Percentiles rank a stretch among this genome's conserved stretches.
Conservation (phyloP, 805 yeast genomes). For the Yarrowia yakushimensis region DNA sequence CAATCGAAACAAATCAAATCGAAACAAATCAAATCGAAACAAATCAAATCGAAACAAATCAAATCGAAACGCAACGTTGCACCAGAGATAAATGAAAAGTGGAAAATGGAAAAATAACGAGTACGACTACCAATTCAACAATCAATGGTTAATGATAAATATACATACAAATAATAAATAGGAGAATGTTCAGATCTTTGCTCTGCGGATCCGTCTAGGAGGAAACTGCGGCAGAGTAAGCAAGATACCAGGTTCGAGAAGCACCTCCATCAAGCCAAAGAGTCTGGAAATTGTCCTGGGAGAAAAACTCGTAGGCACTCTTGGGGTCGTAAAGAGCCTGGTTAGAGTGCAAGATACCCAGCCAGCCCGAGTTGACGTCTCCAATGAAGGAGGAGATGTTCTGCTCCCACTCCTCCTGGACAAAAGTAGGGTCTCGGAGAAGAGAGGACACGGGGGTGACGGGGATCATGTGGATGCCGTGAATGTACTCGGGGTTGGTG, state of each 20-base stretch:
- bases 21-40: too few relatives aligned
- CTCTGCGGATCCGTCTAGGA: neutral
- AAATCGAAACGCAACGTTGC: too few relatives aligned
- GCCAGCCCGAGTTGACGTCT: slow-evolving; percentile 52
- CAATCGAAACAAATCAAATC: too few relatives aligned
- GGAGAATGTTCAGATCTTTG: neutral
- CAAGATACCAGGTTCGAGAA: slow-evolving; percentile 80
- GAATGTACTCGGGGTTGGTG: slow-evolving; percentile 58
- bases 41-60: too few relatives aligned
- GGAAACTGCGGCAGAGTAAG: slow-evolving; percentile 51
- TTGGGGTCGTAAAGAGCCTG: slow-evolving; percentile 69
- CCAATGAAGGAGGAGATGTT: slow-evolving; percentile 47
- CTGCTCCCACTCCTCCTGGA: slow-evolving; percentile 57
- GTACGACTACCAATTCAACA: neutral
- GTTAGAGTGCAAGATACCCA: slow-evolving; percentile 66
- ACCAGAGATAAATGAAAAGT: too few relatives aligned
- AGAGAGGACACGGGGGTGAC: slow-evolving; percentile 59
- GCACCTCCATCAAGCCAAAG: slow-evolving; percentile 75
- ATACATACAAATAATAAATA: slow-evolving; percentile 5
- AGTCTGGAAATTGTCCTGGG: slow-evolving; percentile 51
- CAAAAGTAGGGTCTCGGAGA: slow-evolving; percentile 50
- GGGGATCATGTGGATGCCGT: slow-evolving; percentile 81
- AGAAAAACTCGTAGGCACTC: slow-evolving; percentile 59
- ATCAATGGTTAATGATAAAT: neutral
- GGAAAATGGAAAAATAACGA: too few relatives aligned